Conservation (phyloP, 352 stramenopile genomes). For the Pseudoperonospora humuli region DNA sequence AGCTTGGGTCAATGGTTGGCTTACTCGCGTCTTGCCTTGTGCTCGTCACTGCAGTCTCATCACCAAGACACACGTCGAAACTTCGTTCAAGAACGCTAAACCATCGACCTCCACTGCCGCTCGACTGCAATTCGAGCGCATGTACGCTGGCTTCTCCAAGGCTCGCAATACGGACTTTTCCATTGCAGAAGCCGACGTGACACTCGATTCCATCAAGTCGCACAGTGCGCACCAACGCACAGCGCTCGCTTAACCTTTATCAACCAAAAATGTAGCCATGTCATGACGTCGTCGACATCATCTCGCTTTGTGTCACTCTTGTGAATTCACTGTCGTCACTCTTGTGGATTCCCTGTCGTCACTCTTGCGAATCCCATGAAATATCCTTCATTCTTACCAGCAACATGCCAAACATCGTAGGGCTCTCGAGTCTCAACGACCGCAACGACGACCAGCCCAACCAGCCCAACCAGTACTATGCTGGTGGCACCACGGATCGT, state of each 20-base stretch:
- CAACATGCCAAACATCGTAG: constrained; percentile 75
- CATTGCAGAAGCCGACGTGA: constrained; percentile 41
- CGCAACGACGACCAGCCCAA: constrained; percentile 28
- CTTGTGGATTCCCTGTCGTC: not conserved
- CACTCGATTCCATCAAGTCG: constrained; percentile 41
- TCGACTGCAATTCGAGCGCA: constrained; percentile 55
- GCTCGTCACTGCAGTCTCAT: constrained; percentile 33
- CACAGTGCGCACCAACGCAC: constrained; percentile 60
- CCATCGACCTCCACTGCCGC: constrained; percentile 56
- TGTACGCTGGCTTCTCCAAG: constrained; percentile 65
- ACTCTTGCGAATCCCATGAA: not conserved
- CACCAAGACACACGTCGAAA: constrained; percentile 46
- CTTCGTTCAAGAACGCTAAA: constrained; percentile 55
- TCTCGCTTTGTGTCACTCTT: constrained; percentile 5
- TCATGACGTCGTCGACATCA: not conserved
- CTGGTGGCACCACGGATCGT: constrained; percentile 49
- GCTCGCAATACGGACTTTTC: constrained; percentile 64
- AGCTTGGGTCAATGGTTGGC: too few relatives aligned
- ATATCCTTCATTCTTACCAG: not conserved
- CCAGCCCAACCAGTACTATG: constrained; percentile 65
- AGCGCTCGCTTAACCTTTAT: constrained; percentile 32
- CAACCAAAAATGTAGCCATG: constrained; percentile 11
- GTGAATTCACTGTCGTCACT: constrained; percentile 6
- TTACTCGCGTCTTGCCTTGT: too few relatives aligned
- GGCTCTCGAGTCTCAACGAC: constrained; percentile 63